Base-by-base conservation (phyloP, 2,329 filamentous ascomycete species). In the Aspergillus alliaceus region DNA sequence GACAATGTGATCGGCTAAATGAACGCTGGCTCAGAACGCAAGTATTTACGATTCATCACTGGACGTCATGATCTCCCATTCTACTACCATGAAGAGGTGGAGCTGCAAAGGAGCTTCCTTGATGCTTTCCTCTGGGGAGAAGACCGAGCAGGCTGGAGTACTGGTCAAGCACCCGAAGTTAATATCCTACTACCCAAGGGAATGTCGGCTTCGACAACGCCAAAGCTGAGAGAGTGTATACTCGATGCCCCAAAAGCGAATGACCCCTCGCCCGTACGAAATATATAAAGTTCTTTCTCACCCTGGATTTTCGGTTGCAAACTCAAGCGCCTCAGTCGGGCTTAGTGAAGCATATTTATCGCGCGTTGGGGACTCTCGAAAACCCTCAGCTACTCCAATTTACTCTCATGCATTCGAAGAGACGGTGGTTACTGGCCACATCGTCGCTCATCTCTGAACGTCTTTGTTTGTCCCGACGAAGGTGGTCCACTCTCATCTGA, bases 21-120 rank as follows among this genome's bases (percentile, higher is more conserved):
- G 1, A 79, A 85, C 48, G 87, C 87, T 0, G 85, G 86, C 0
- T 90, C 87, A 0, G 78, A 85, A 57, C 76, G 86, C 59, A 90
- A 90, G 69, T 91, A 87, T 62, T 77, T 90, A 0, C 82, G 87
- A 6, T 85, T 90, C 68, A 87, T 90, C 66, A 86, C 83, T 0
- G 88, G 88, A 2, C 80, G 88, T 0, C 88, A 91, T 60, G 88
- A 90, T 64, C 76, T 90, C 1, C 88, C 88, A 0, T 90, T 90
- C 69, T 91, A 90, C 73, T 89, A 90, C 67, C 71, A 81, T 1
- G 84, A 90, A 48, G 85, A 90, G 60, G 87, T 89, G 0, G 84
- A 88, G 59, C 64, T 90, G 0, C 88, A 90, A 66, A 80, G 78
- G 47, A 84, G 82, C 61, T 91, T 91, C 69, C 74, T 90, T 0